These are phyloP conservation scores for Zancudomyces culisetae DNA, from an alignment of 371 early-diverging fungal species.

Conservation along the genomic window DNA sequence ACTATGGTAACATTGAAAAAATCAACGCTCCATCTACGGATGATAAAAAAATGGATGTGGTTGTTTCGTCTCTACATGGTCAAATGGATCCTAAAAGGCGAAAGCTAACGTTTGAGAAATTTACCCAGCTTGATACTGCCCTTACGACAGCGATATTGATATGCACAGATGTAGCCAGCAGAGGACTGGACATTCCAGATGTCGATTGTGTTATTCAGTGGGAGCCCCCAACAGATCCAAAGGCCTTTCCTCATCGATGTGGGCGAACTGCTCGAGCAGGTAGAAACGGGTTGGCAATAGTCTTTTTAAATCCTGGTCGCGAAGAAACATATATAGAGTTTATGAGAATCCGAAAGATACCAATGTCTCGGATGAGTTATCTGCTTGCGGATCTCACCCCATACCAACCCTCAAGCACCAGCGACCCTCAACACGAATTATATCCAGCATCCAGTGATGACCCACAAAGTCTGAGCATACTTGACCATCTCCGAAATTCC, in stretches of 20 bases:
- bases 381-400: slow-evolving; percentile 10
- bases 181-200: slow-evolving; percentile 95
- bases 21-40: too few relatives aligned
- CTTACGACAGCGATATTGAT: slow-evolving; percentile 50
- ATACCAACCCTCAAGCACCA: background rate
- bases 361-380: slow-evolving; percentile 33
- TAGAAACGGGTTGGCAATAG: slow-evolving; percentile 65
- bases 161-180: slow-evolving; percentile 95
- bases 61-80: slow-evolving; percentile 58
- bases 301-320: slow-evolving; percentile 51
- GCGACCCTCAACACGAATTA: background rate
- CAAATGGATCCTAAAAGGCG: slow-evolving; percentile 80
- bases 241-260: slow-evolving; percentile 92
- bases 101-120: slow-evolving; percentile 37
- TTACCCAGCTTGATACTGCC: slow-evolving; percentile 33
- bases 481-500: slow-evolving; percentile 30
- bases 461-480: slow-evolving; percentile 23
- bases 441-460: slow-evolving; percentile 1
- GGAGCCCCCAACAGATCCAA: slow-evolving; percentile 92
- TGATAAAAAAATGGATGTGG: too few relatives aligned
- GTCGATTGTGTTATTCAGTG: slow-evolving; percentile 92
- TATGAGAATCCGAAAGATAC: slow-evolving; percentile 69
- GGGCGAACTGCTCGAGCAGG: slow-evolving; percentile 95
- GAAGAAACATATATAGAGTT: slow-evolving; percentile 79
- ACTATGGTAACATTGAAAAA: slow-evolving; percentile 2